Evolutionary conservation across 2,329 filamentous ascomycete species (phyloP).

Genomic region (Phialocephala sp.): DNA sequence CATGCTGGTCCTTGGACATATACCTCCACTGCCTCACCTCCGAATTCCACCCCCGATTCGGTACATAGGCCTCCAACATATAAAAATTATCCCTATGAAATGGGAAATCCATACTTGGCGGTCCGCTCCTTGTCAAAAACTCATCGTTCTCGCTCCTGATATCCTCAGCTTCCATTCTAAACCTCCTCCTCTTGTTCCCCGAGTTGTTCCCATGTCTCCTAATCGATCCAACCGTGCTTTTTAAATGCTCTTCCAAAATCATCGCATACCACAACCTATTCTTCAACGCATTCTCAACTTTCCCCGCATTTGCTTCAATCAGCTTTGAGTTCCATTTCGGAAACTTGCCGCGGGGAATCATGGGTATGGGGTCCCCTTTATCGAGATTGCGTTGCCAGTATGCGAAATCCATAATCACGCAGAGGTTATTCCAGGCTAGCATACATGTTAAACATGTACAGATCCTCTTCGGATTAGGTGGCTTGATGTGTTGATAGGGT

Average conservation of each 20-base stretch:
- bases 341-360: conserved; percentile 53
- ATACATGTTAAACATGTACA: conserved; percentile 64
- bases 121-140: conserved; percentile 58
- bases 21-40: conserved; percentile 56
- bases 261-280: conserved; percentile 57
- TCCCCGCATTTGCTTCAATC: conserved; percentile 48
- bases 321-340: conserved; percentile 58
- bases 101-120: conserved; percentile 57
- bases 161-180: conserved; percentile 54
- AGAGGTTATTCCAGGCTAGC: conserved; percentile 61
- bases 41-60: conserved; percentile 59
- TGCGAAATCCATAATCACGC: conserved; percentile 59
- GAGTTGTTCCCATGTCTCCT: conserved; percentile 54
- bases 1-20: conserved; percentile 29
- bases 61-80: conserved; percentile 61
- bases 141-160: conserved; percentile 52
- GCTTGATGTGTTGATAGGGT: conserved; percentile 57
- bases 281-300: conserved; percentile 52
- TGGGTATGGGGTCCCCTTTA: conserved; percentile 55
- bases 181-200: conserved; percentile 52
- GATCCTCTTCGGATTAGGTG: conserved; percentile 51
- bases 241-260: conserved; percentile 54
- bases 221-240: conserved; percentile 52
- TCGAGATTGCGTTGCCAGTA: conserved; percentile 61
- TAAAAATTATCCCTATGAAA: conserved; percentile 64